These are phyloP conservation scores for Ganoderma multipileum DNA, from an alignment of 1,284 basidiomycete species.

Conservation along the genomic window DNA sequence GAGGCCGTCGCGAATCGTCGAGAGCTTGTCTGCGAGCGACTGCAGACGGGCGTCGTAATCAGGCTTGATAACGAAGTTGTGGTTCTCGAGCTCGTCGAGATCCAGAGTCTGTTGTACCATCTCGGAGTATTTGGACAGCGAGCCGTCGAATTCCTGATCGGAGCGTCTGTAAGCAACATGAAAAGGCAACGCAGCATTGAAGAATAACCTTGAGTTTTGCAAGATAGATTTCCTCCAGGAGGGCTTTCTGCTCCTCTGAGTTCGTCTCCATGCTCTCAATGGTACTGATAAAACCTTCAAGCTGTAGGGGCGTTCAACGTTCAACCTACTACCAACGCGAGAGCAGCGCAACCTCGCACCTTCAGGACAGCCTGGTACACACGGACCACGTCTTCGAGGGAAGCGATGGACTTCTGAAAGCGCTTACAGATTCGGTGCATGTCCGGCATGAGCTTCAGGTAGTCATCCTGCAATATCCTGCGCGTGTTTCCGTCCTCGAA, in stretches of 20 bases:
- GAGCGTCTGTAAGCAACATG: neutral
- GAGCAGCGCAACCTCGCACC: conserved; percentile 39
- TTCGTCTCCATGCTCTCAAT: conserved; percentile 62
- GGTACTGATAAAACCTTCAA: conserved; percentile 78
- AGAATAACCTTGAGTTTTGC: conserved; percentile 61
- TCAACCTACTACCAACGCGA: neutral
- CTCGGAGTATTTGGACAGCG: conserved; percentile 82
- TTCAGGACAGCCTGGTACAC: conserved; percentile 90
- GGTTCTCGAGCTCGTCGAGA: conserved; percentile 81
- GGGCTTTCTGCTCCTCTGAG: conserved; percentile 52
- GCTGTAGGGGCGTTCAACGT: conserved; percentile 45
- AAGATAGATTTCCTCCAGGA: conserved; percentile 77
- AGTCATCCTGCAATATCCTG: conserved; percentile 83
- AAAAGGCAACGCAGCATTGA: neutral
- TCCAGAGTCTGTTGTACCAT: conserved; percentile 98
- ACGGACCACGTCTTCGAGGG: conserved; percentile 94
- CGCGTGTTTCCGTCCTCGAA: conserved; percentile 82
- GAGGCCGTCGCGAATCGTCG: conserved; percentile 74
- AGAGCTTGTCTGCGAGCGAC: conserved; percentile 73
- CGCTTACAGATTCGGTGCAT: conserved; percentile 93
- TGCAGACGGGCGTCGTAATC: conserved; percentile 86
- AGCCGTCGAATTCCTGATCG: conserved; percentile 65
- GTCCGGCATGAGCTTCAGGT: conserved; percentile 92
- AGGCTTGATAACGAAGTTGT: conserved; percentile 94
- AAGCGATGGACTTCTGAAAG: conserved; percentile 87